Evolutionary conservation across 1,284 basidiomycete species (phyloP).

Genomic region (Agaricales sp.): DNA sequence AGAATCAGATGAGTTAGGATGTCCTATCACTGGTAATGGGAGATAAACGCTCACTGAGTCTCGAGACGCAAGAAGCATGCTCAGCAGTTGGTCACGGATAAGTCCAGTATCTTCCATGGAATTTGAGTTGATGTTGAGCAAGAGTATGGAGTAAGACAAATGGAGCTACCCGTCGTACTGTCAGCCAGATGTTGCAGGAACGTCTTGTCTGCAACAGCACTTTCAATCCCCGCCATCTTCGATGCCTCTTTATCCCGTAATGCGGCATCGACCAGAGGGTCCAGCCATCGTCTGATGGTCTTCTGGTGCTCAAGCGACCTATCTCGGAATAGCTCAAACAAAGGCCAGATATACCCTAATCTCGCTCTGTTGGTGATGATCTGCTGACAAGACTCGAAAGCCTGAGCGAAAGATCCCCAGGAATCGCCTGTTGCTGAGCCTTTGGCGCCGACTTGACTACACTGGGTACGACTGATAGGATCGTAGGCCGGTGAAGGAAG

Average conservation of each 20-base stretch:
- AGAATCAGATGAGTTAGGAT: conserved; percentile 5
- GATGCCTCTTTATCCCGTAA: conserved; percentile 34
- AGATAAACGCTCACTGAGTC: conserved; percentile 45
- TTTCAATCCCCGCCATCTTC: conserved; percentile 26
- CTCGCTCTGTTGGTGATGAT: conserved; percentile 41
- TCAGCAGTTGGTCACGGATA: conserved; percentile 65
- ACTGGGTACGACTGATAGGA: not conserved
- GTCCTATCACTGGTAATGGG: not conserved
- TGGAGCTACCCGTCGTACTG: conserved; percentile 42
- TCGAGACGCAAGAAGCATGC: conserved; percentile 58
- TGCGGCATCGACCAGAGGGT: conserved; percentile 48
- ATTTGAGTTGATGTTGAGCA: conserved; percentile 7
- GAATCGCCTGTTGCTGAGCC: conserved; percentile 49
- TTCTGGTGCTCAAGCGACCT: conserved; percentile 38
- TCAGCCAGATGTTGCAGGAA: conserved; percentile 60
- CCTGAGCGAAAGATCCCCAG: conserved; percentile 51
- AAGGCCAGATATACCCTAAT: conserved; percentile 56
- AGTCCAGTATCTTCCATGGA: conserved; percentile 34
- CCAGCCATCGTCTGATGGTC: conserved; percentile 47
- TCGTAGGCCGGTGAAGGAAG: conserved; percentile 35
- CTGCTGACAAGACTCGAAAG: conserved; percentile 54
- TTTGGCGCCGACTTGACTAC: conserved; percentile 32
- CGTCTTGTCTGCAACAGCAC: conserved; percentile 39
- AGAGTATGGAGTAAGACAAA: conserved; percentile 2
- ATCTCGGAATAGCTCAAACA: conserved; percentile 54